Percentiles rank a stretch among this genome's conserved stretches.
phyloP scores from a whole-genome alignment of 108 stramenopile species.

The Skeletonema menzelii region DNA sequence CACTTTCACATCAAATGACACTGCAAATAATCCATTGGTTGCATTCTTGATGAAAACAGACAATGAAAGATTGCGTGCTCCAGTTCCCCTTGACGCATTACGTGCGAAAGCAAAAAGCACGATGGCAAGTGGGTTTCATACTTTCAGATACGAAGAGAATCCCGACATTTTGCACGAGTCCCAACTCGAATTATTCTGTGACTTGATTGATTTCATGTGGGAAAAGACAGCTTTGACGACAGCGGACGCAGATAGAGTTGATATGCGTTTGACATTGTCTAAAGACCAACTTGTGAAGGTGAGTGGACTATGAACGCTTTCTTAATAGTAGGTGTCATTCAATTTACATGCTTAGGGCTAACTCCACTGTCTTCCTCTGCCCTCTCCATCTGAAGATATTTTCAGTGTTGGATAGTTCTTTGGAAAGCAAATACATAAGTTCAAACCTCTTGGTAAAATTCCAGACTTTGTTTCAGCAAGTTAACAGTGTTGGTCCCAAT shows the following conservation, averaged over 20 bases:
- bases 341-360: background rate
- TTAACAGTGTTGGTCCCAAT: background rate
- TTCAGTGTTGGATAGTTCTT: background rate
- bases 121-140: background rate
- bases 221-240: background rate
- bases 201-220: slow-evolving; percentile 21
- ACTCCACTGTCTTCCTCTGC: background rate
- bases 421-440: slow-evolving; percentile 15
- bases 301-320: background rate
- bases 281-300: slow-evolving; percentile 5
- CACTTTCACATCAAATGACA: slow-evolving; percentile 22
- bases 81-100: slow-evolving; percentile 17
- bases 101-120: background rate
- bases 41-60: slow-evolving; percentile 40
- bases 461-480: background rate
- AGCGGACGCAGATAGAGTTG: slow-evolving; percentile 56
- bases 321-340: background rate
- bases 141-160: slow-evolving; percentile 7
- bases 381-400: background rate
- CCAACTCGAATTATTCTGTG: slow-evolving; percentile 9
- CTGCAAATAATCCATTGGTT: slow-evolving; percentile 16
- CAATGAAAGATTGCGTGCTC: slow-evolving; percentile 3
- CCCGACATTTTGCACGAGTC: slow-evolving; percentile 11
- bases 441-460: background rate
- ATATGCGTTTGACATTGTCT: slow-evolving; percentile 16